Evolutionary conservation across 257 asterid species (phyloP), one percentile per base, ranked within the genome.

Genomic region (Forsythia viridissima): DNA sequence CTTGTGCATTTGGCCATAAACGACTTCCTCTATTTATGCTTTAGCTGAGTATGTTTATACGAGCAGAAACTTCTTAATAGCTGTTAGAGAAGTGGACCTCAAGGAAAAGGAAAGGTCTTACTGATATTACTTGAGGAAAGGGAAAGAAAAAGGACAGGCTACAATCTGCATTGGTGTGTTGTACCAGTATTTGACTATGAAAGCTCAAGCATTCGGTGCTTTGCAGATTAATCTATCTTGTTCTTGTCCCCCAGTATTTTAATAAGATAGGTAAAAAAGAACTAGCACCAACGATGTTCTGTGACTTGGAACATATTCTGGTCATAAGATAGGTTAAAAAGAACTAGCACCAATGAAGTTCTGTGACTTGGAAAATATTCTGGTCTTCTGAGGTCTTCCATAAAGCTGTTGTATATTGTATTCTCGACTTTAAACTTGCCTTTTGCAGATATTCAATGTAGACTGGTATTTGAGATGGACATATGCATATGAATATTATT

Each of bases 401-500:
- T 44, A n/a, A 36, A 59, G 67, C 48, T 4, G 66, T 30, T 52
- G 41, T 40, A 37, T 75, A 38, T 41, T 63, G 75, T 76, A 37
- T 75, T 83, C 20, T 81, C 39, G 71, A 66, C 66, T 76, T 76
- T 79, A 24, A 30, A 75, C 76, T 68, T 77, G 55, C 81, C 77
- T 80, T 77, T 76, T 83, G 82, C 92, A 94, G 98, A 88, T 94
- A 71, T 97, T 94, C 63, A 97, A 94, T 94, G 98, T 80, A 91
- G 98, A 80, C 87, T 97, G 83, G 98, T 94, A 30, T 75, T 86
- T 94, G 75, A 91, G 88, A 78, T 94, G 98, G 98, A 94, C 97
- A 6, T 94, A 94, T 85, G 92, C 98, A 52, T 94, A 94, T 87
- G 98, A 97, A 71, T 94, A 42, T 86, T 94, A 94, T 88, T 80